Conservation (phyloP, 345 rosid species). For the Citrus cavaleriei region DNA sequence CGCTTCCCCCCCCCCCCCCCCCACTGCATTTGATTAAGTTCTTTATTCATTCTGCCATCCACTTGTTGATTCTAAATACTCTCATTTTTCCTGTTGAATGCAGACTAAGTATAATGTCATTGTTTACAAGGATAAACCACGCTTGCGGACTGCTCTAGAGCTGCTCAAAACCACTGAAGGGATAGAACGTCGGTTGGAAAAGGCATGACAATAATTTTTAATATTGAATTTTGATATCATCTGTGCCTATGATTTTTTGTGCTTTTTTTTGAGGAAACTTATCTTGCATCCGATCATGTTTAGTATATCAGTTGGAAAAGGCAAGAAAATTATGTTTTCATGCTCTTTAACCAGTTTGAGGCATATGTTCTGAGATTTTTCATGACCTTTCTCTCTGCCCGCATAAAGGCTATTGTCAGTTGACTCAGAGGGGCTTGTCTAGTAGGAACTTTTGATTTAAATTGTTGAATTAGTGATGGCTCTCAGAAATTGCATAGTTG, state of each 20-base stretch:
- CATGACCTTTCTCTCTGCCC: not conserved
- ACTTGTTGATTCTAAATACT: not conserved
- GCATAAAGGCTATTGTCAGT: not conserved
- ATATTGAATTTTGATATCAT: not conserved
- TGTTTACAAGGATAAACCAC: slow-evolving; percentile 77
- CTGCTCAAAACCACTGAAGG: slow-evolving; percentile 70
- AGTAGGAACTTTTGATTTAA: not conserved
- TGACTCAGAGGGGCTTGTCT: not conserved
- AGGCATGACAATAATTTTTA: slow-evolving; percentile 33
- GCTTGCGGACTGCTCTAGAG: slow-evolving; percentile 73
- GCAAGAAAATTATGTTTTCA: too few species aligned
- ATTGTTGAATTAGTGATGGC: not conserved
- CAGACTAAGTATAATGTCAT: slow-evolving; percentile 72
- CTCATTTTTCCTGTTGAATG: slow-evolving; percentile 2
- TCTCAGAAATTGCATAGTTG: not conserved
- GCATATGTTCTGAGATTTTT: not conserved
- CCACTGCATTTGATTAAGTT: not conserved
- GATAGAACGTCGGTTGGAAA: slow-evolving; percentile 58
- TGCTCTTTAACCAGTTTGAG: not conserved
- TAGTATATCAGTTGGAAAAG: not conserved
- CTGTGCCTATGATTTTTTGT: not conserved
- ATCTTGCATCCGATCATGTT: not conserved
- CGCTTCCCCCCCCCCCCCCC: not conserved
- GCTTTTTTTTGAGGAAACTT: not conserved
- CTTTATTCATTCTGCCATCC: not conserved